phyloP scores from a whole-genome alignment of 169 alveolate species.

The Babesia bovis region DNA sequence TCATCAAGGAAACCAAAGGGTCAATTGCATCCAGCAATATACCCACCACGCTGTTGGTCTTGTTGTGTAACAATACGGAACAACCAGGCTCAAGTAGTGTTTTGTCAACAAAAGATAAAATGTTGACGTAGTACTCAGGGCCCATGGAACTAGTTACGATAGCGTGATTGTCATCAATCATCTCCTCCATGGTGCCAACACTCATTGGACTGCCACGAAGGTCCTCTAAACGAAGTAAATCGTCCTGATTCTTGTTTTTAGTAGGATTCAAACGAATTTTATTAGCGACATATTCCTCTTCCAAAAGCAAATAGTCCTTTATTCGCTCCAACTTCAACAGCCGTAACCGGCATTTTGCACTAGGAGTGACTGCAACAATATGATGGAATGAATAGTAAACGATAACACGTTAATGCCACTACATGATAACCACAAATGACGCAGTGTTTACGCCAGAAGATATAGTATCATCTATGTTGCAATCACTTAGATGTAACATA shows the following conservation, averaged over 20 bases:
- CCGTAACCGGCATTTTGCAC: conserved; percentile 91
- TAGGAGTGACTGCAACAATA: conserved; percentile 84
- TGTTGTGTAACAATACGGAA: conserved; percentile 94
- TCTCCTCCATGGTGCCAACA: conserved; percentile 97
- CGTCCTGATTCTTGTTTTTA: conserved; percentile 79
- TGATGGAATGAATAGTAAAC: not conserved
- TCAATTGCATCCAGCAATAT: conserved; percentile 97
- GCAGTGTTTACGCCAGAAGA: not conserved
- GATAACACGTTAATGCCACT: not conserved
- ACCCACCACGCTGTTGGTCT: conserved; percentile 96
- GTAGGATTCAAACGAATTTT: conserved; percentile 80
- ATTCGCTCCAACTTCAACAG: conserved; percentile 89
- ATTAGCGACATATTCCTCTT: conserved; percentile 92
- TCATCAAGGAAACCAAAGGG: conserved; percentile 95
- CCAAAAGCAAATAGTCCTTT: conserved; percentile 93
- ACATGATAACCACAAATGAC: not conserved
- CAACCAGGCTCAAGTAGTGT: conserved; percentile 97
- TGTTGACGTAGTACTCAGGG: conserved; percentile 97
- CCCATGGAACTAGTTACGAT: conserved; percentile 97
- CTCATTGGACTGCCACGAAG: conserved; percentile 97
- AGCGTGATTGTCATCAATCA: conserved; percentile 97
- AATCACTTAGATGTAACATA: too few relatives aligned
- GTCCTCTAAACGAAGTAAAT: conserved; percentile 89
- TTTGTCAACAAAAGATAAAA: conserved; percentile 97
- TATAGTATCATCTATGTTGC: too few relatives aligned